phyloP scores from a whole-genome alignment of 306 rosid genomes.

The Luffa aegyptiaca region DNA sequence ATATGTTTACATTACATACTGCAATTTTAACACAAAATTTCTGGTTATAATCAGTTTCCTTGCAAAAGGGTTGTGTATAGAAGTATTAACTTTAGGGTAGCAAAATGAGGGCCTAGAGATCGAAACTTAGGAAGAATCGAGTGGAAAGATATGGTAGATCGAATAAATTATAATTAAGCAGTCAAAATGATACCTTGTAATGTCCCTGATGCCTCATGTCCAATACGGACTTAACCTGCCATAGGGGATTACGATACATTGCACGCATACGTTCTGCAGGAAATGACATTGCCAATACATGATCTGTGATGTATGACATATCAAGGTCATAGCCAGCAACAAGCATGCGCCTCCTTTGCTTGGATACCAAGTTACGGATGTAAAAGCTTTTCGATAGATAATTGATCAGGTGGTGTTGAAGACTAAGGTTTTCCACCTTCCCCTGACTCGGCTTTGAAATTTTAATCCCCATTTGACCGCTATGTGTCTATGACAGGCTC shows the following conservation, averaged over 20 bases:
- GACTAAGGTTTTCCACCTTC: conserved; percentile 22
- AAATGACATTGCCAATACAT: conserved; percentile 81
- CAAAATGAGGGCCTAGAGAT: not conserved
- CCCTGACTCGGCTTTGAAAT: conserved; percentile 34
- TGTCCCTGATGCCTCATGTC: conserved; percentile 74
- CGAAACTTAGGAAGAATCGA: not conserved
- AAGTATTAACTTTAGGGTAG: not conserved
- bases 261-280: conserved; percentile 93
- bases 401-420: conserved; percentile 53
- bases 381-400: conserved; percentile 51
- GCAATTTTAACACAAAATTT: not conserved
- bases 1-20: not conserved
- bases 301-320: conserved; percentile 89
- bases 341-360: conserved; percentile 83
- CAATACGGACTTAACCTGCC: conserved; percentile 95
- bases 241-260: conserved; percentile 82
- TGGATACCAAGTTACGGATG: conserved; percentile 84
- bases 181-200: conserved; percentile 52
- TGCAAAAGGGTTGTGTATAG: not conserved
- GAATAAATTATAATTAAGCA: conserved; percentile 3
- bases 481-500: conserved; percentile 11
- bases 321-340: conserved; percentile 96
- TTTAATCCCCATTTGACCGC: conserved; percentile 61
- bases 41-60: not conserved
- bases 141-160: not conserved